phyloP scores from a whole-genome alignment of 2,329 filamentous ascomycete genomes.

The Onygenales sp. region DNA sequence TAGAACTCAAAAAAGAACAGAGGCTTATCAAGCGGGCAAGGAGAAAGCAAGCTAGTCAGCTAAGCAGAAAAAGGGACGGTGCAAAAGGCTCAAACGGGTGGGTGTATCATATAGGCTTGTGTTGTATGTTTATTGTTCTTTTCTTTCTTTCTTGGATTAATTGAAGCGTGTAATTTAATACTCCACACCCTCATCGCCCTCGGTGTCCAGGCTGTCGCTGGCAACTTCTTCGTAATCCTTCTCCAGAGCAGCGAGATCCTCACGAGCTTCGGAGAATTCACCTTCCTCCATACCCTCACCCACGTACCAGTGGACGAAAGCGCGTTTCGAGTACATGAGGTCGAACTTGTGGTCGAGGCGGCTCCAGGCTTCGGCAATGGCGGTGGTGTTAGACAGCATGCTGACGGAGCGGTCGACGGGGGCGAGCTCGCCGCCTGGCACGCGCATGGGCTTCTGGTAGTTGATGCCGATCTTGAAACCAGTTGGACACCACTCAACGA shows the following conservation, averaged over 20 bases:
- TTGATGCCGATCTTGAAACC: conserved; percentile 62
- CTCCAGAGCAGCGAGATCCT: conserved; percentile 76
- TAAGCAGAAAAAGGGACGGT: neutral
- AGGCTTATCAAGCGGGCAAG: neutral
- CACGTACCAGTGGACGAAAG: conserved; percentile 67
- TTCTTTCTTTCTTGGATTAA: neutral
- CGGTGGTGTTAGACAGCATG: conserved; percentile 60
- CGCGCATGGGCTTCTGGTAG: conserved; percentile 49
- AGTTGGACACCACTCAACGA: conserved; percentile 61
- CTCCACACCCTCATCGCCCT: conserved; percentile 43
- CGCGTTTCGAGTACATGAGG: conserved; percentile 60
- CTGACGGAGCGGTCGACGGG: conserved; percentile 46
- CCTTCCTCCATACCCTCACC: conserved; percentile 90
- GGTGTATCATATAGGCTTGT: neutral
- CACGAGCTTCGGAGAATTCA: conserved; percentile 78
- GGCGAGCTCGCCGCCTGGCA: conserved; percentile 45
- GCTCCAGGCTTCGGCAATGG: conserved; percentile 57
- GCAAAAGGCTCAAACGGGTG: neutral
- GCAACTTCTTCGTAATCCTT: conserved; percentile 83
- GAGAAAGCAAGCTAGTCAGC: neutral
- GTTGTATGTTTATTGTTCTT: neutral
- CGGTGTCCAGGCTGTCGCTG: conserved; percentile 56
- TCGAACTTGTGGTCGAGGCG: conserved; percentile 59
- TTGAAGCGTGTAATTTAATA: conserved; percentile 18
- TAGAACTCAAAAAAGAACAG: neutral